Evolutionary conservation across 768 basidiomycete species (phyloP).

Genomic region (Boletus pseudopeckii): DNA sequence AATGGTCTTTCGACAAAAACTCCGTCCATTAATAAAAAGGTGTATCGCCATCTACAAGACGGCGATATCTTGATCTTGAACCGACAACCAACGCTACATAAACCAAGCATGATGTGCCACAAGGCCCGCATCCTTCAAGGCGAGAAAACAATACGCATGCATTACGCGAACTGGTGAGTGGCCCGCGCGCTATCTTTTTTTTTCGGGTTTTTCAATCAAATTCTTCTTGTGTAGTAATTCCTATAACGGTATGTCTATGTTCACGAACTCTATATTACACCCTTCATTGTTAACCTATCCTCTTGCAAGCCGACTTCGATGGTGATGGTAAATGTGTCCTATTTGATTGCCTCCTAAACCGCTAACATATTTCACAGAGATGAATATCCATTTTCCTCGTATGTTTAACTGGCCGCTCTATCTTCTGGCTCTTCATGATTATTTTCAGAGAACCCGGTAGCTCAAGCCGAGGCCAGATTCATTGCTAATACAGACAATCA

Average conservation of each 20-base stretch:
- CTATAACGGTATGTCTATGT: constrained; percentile 72
- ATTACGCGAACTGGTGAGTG: constrained; percentile 96
- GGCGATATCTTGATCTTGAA: constrained; percentile 96
- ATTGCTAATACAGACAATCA: constrained; percentile 99
- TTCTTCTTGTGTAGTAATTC: constrained; percentile 65
- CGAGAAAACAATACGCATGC: constrained; percentile 99
- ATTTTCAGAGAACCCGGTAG: constrained; percentile 81
- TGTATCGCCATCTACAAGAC: constrained; percentile 90
- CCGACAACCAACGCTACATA: constrained; percentile 97
- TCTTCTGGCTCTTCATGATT: background rate
- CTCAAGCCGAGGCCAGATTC: constrained; percentile 88
- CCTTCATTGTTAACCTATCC: constrained; percentile 5
- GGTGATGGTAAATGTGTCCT: constrained; percentile 64
- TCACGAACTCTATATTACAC: constrained; percentile 1
- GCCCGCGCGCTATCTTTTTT: constrained; percentile 1
- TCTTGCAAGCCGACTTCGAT: constrained; percentile 75
- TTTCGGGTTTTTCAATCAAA: constrained; percentile 10
- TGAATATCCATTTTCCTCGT: constrained; percentile 99
- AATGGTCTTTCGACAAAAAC: constrained; percentile 74
- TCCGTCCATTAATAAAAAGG: constrained; percentile 89
- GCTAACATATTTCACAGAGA: constrained; percentile 53
- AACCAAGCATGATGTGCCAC: constrained; percentile 99
- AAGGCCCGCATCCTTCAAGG: constrained; percentile 87
- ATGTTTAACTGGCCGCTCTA: constrained; percentile 30
- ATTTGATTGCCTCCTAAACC: background rate